Evolutionary conservation across 192 early-diverging fungal species (phyloP).

Genomic region (Rhizophagus clarus): DNA sequence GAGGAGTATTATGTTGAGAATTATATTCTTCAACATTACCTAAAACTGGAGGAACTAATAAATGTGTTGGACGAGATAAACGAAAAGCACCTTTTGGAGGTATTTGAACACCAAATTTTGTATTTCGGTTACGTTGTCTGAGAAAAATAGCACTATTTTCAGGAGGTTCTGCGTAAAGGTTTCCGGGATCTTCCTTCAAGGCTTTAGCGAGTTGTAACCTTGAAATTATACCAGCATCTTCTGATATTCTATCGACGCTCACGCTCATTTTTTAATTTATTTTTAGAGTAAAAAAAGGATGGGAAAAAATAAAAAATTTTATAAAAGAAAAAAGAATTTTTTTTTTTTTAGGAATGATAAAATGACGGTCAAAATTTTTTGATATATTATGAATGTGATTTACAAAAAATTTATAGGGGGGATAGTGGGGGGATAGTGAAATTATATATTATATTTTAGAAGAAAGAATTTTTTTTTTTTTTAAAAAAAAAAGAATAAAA

Average conservation of each 20-base stretch:
- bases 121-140: background rate
- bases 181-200: constrained; percentile 9
- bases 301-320: too few species aligned
- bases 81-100: too few species aligned
- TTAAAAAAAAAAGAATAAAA: too few species aligned
- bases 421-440: too few species aligned
- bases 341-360: too few species aligned
- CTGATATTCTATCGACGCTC: background rate
- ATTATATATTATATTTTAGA: too few species aligned
- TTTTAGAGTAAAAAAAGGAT: background rate
- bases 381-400: too few species aligned
- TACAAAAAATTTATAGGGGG: too few species aligned
- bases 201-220: constrained; percentile 20
- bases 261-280: background rate
- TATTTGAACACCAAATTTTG: background rate
- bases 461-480: too few species aligned
- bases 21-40: background rate
- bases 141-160: constrained; percentile 15
- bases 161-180: background rate
- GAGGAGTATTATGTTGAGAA: background rate
- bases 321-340: too few species aligned
- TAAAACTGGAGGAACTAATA: constrained; percentile 4
- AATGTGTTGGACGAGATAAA: background rate
- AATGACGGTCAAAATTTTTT: too few species aligned
- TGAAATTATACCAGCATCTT: constrained; percentile 17